Conservation (phyloP, 306 rosid species). For the Astragalus membranaceus region DNA sequence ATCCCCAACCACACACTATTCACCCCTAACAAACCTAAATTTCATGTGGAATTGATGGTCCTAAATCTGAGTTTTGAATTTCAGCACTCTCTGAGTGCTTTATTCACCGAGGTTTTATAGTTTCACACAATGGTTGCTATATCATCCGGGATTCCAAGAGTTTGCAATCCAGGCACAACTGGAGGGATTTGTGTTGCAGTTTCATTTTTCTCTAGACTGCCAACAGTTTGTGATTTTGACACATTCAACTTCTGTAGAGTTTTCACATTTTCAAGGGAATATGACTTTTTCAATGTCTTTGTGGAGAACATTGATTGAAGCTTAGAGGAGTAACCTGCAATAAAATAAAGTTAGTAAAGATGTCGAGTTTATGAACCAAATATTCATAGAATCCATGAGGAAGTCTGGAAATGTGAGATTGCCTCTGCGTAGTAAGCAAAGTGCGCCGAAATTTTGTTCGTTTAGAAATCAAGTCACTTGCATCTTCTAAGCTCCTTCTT, state of each 20-base stretch:
- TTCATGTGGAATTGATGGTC: constrained; percentile 24
- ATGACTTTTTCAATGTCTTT: constrained; percentile 27
- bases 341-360: constrained; percentile 28
- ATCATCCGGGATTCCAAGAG: too few relatives aligned
- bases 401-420: constrained; percentile 28
- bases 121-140: constrained; percentile 30
- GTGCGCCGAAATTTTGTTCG: constrained; percentile 36
- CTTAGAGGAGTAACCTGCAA: constrained; percentile 43
- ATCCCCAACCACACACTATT: too few relatives aligned
- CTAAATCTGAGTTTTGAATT: constrained; percentile 16
- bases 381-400: constrained; percentile 45
- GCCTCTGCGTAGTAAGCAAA: constrained; percentile 30
- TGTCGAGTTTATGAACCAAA: constrained; percentile 2
- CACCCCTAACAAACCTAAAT: not conserved
- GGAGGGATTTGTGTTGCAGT: constrained; percentile 56
- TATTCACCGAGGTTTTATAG: constrained; percentile 19
- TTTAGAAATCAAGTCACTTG: constrained; percentile 50
- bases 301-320: constrained; percentile 32
- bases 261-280: constrained; percentile 24
- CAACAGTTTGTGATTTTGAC: constrained; percentile 27
- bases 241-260: constrained; percentile 21
- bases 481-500: constrained; percentile 35
- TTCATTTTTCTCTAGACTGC: constrained; percentile 20
- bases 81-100: constrained; percentile 33
- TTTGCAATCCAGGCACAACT: constrained; percentile 25